These are phyloP conservation scores for Albizia julibrissin DNA, from an alignment of 306 rosid species.

Conservation along the genomic window DNA sequence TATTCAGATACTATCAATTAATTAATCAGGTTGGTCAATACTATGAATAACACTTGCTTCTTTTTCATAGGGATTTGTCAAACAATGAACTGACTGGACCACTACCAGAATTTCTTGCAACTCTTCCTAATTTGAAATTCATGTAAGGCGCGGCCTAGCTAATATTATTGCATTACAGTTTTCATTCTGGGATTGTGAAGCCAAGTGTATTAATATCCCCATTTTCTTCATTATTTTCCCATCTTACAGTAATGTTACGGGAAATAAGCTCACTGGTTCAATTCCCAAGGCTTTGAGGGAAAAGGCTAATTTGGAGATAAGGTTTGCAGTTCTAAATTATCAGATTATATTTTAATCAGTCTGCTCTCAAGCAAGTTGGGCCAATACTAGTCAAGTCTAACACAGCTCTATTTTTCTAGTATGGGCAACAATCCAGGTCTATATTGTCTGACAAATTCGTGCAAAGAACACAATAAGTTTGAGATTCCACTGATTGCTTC, in stretches of 20 bases:
- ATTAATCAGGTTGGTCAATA: background rate
- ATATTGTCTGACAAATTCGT: background rate
- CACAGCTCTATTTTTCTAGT: background rate
- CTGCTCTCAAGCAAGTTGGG: too few species aligned
- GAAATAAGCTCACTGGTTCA: too few species aligned
- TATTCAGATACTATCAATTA: too few species aligned
- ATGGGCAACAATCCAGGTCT: background rate
- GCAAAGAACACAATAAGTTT: background rate
- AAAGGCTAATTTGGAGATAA: too few species aligned
- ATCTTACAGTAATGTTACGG: too few species aligned
- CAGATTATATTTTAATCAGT: too few species aligned
- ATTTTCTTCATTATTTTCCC: too few species aligned
- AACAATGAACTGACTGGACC: background rate
- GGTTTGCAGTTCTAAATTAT: too few species aligned
- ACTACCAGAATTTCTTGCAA: background rate
- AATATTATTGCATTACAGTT: too few species aligned
- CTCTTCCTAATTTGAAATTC: background rate
- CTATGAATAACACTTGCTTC: background rate
- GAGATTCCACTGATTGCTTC: background rate
- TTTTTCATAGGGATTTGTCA: background rate
- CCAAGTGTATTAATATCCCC: too few species aligned
- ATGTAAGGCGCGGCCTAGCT: background rate
- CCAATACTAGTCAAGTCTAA: background rate
- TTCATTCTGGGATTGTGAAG: background rate
- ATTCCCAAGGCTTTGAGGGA: too few species aligned